A percentile compares a stretch with the other conserved stretches of the same genome.
These are phyloP conservation scores for Neostapfia colusana DNA, from an alignment of 176 grass and related monocot genomes.

Conservation along the genomic window DNA sequence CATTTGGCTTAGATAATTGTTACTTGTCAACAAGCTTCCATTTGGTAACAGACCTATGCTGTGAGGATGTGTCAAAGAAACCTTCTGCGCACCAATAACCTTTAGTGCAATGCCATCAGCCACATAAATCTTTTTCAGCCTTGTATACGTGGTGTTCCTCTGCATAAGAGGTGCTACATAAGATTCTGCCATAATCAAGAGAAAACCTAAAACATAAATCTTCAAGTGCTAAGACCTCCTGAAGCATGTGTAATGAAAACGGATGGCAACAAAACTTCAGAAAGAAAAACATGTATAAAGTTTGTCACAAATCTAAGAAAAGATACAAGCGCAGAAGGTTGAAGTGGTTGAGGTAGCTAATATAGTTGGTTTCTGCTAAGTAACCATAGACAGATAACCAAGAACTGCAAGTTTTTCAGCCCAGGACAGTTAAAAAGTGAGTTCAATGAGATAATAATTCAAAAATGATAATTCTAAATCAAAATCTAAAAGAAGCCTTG, in stretches of 20 bases:
- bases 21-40: slow-evolving; percentile 58
- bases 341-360: neutral
- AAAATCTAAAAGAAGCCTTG: slow-evolving; percentile 23
- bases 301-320: neutral
- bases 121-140: slow-evolving; percentile 67
- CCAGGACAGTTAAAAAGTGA: neutral
- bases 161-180: slow-evolving; percentile 45
- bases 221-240: neutral
- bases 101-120: slow-evolving; percentile 57
- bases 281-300: neutral
- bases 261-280: neutral
- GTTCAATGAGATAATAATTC: neutral
- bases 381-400: neutral
- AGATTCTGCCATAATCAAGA: slow-evolving; percentile 29
- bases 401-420: neutral
- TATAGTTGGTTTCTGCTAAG: neutral
- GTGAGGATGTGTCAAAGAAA: slow-evolving; percentile 66
- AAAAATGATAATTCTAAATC: neutral
- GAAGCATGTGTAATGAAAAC: slow-evolving; percentile 20
- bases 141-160: slow-evolving; percentile 61
- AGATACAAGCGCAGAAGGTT: slow-evolving; percentile 2
- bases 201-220: neutral
- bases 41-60: slow-evolving; percentile 81
- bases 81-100: slow-evolving; percentile 67
- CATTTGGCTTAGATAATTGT: slow-evolving; percentile 40